Evolutionary conservation across 257 asterid species (phyloP).

Genomic region (Scutellaria baicalensis): DNA sequence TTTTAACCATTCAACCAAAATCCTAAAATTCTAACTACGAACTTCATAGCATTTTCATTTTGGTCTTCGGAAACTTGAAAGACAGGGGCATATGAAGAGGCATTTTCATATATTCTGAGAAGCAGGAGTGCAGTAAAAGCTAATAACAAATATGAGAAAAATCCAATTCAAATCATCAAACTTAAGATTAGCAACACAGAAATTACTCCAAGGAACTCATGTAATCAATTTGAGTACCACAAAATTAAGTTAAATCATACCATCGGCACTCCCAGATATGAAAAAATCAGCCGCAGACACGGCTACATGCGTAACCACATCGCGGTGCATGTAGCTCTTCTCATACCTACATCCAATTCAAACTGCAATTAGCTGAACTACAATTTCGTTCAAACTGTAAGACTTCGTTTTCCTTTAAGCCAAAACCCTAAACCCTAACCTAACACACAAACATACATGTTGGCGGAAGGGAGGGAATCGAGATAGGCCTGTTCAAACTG

Average conservation of each 20-base stretch:
- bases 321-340: conserved; percentile 98
- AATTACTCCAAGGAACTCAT: neutral
- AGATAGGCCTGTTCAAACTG: conserved; percentile 91
- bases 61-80: neutral
- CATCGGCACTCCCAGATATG: conserved; percentile 87
- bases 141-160: neutral
- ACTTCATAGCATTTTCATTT: neutral
- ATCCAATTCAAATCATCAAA: neutral
- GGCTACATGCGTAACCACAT: conserved; percentile 95
- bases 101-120: neutral
- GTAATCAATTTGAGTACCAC: neutral
- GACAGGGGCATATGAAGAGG: neutral
- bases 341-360: conserved; percentile 63
- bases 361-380: neutral
- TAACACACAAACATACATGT: conserved; percentile 46
- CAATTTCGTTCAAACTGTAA: neutral
- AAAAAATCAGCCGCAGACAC: conserved; percentile 93
- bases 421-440: conserved; percentile 31
- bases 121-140: neutral
- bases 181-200: neutral
- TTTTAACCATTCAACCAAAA: neutral
- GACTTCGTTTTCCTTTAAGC: neutral
- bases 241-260: conserved; percentile 28
- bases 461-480: conserved; percentile 85
- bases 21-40: neutral